These are phyloP conservation scores for Tolypocladium nubicola DNA, from an alignment of 2,329 filamentous ascomycete species.

Conservation along the genomic window DNA sequence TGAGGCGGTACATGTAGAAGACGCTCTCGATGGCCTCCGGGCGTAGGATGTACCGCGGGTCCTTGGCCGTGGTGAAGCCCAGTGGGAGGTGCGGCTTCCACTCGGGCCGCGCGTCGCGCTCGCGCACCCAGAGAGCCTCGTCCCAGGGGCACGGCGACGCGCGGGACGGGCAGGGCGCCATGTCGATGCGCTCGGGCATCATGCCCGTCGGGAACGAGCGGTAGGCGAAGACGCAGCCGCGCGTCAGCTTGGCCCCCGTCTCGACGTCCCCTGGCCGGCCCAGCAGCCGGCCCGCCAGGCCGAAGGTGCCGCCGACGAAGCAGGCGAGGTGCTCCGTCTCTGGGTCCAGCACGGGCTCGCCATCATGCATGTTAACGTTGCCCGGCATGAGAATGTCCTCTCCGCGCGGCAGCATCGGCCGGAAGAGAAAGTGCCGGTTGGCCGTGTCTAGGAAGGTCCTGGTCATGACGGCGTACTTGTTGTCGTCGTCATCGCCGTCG, in stretches of 20 bases:
- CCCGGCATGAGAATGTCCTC: constrained; percentile 45
- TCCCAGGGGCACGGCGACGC: constrained; percentile 22
- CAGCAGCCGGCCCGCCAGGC: constrained; percentile 35
- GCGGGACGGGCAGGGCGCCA: constrained; percentile 25
- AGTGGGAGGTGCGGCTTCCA: constrained; percentile 26
- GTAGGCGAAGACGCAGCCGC: constrained; percentile 44
- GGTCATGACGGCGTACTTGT: constrained; percentile 48
- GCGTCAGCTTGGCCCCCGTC: constrained; percentile 31
- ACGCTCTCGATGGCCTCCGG: constrained; percentile 75
- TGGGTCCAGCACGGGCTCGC: constrained; percentile 11
- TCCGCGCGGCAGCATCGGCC: constrained; percentile 45
- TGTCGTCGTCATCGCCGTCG: constrained; percentile 30
- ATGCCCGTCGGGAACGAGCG: constrained; percentile 34
- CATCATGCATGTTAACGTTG: constrained; percentile 14
- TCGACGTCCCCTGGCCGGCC: constrained; percentile 29
- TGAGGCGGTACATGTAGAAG: constrained; percentile 67
- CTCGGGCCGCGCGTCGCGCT: constrained; percentile 5
- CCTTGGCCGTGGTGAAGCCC: constrained; percentile 44
- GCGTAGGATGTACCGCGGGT: constrained; percentile 51
- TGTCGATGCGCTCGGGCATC: constrained; percentile 39
- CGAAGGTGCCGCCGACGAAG: constrained; percentile 40
- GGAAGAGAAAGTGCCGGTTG: constrained; percentile 48
- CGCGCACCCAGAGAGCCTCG: constrained; percentile 44
- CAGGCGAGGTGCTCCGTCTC: constrained; percentile 38
- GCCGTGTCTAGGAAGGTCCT: constrained; percentile 43